These are phyloP conservation scores for Dryadomyces sulphureus DNA, from an alignment of 2,329 filamentous ascomycete species.

Conservation along the genomic window DNA sequence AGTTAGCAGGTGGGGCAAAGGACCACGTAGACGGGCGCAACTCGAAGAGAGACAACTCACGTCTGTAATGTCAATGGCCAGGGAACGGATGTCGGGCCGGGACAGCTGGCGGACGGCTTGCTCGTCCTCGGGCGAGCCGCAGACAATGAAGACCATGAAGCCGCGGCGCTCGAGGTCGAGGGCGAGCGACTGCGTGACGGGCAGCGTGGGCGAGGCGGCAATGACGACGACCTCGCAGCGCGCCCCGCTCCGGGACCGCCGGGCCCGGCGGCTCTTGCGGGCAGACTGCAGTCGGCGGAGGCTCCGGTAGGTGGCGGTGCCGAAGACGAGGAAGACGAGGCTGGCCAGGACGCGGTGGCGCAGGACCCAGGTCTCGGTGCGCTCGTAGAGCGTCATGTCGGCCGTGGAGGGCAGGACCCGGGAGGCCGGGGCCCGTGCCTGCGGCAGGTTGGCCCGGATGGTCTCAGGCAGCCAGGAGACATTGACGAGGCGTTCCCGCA, in stretches of 20 bases:
- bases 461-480: slow-evolving; percentile 60
- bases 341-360: slow-evolving; percentile 61
- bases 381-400: slow-evolving; percentile 25
- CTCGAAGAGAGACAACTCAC: slow-evolving; percentile 31
- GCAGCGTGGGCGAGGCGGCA: slow-evolving; percentile 73
- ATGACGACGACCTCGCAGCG: slow-evolving; percentile 77
- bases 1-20: neutral
- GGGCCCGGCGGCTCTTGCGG: slow-evolving; percentile 59
- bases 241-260: slow-evolving; percentile 66
- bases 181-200: slow-evolving; percentile 68
- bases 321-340: slow-evolving; percentile 53
- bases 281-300: slow-evolving; percentile 38
- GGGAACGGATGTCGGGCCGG: slow-evolving; percentile 66
- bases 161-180: slow-evolving; percentile 80
- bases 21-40: too few species aligned
- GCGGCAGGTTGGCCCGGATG: slow-evolving; percentile 44
- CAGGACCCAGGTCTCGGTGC: slow-evolving; percentile 54
- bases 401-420: slow-evolving; percentile 18
- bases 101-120: slow-evolving; percentile 59
- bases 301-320: slow-evolving; percentile 43
- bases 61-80: slow-evolving; percentile 72
- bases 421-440: slow-evolving; percentile 23
- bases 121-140: slow-evolving; percentile 75
- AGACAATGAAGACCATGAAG: slow-evolving; percentile 86
- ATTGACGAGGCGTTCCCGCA: slow-evolving; percentile 55